phyloP scores from a whole-genome alignment of 106 monocot genomes.

The Allium sativum region DNA sequence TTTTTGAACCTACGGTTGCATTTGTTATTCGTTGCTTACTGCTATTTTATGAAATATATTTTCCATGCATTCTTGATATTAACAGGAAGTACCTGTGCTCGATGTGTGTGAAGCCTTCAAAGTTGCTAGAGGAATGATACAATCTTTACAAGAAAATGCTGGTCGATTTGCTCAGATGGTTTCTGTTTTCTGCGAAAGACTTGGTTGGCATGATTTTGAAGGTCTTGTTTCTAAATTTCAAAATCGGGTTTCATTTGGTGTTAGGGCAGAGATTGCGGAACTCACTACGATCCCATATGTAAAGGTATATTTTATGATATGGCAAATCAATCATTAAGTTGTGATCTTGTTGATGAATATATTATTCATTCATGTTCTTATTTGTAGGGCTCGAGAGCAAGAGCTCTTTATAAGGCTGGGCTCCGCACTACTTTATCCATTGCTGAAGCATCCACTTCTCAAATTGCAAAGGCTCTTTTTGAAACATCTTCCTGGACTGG shows the following conservation, averaged over 20 bases:
- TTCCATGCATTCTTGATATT: neutral
- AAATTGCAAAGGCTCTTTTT: constrained; percentile 87
- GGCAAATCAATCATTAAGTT: no score
- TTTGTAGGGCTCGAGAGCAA: constrained; percentile 77
- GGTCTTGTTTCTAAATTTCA: constrained; percentile 87
- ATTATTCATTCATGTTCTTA: neutral
- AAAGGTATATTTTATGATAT: constrained; percentile 31
- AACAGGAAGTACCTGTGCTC: constrained; percentile 70
- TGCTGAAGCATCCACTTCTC: constrained; percentile 72
- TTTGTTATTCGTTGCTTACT: no score
- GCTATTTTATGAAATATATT: no score
- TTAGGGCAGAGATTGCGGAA: constrained; percentile 94
- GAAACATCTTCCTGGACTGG: constrained; percentile 67
- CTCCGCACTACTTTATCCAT: constrained; percentile 67
- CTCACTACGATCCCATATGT: constrained; percentile 88
- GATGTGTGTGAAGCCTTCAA: constrained; percentile 95
- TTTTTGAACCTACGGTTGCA: no score
- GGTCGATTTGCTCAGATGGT: constrained; percentile 98
- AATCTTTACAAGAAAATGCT: constrained; percentile 95
- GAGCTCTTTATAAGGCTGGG: constrained; percentile 87
- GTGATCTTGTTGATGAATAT: no score
- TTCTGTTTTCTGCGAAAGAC: constrained; percentile 79
- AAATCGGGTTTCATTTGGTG: constrained; percentile 96
- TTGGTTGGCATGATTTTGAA: constrained; percentile 95
- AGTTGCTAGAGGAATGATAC: constrained; percentile 96